phyloP scores from a whole-genome alignment of 2,329 filamentous ascomycete genomes.

The Knufia fluminis region DNA sequence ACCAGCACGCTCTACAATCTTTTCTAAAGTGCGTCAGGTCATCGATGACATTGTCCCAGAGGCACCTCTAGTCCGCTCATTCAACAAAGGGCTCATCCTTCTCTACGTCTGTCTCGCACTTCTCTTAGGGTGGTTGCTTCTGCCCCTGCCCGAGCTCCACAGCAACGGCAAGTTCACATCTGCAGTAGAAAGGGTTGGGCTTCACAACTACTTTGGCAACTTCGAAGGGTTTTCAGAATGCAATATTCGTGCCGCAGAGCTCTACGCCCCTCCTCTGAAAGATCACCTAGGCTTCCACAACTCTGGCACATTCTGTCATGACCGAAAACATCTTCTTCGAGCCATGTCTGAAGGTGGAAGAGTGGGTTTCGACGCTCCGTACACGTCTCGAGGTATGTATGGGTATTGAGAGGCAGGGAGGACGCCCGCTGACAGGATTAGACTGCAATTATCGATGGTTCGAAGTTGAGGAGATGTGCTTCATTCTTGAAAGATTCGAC shows the following conservation, averaged over 20 bases:
- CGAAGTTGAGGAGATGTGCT: slow-evolving; percentile 33
- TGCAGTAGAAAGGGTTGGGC: slow-evolving; percentile 4
- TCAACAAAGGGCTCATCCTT: slow-evolving; percentile 12
- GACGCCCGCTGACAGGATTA: slow-evolving; percentile 14
- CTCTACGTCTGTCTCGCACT: slow-evolving; percentile 10
- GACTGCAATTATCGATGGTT: slow-evolving; percentile 39
- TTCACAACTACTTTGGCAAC: slow-evolving; percentile 27
- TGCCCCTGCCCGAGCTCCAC: slow-evolving; percentile 14
- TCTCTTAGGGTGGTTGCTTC: slow-evolving; percentile 13
- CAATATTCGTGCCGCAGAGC: slow-evolving; percentile 27
- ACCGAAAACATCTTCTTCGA: slow-evolving; percentile 29
- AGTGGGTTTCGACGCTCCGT: slow-evolving; percentile 34
- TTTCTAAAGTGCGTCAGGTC: slow-evolving; percentile 3
- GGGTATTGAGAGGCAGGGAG: background rate
- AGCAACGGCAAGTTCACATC: slow-evolving; percentile 2
- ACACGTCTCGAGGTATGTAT: slow-evolving; percentile 28
- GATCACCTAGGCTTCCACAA: slow-evolving; percentile 14
- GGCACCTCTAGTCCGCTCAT: background rate
- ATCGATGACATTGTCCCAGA: slow-evolving; percentile 12
- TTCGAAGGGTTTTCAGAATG: slow-evolving; percentile 32
- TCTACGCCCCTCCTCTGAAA: slow-evolving; percentile 27
- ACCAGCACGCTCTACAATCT: background rate
- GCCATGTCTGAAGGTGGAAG: slow-evolving; percentile 35
- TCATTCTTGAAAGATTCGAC: slow-evolving; percentile 37
- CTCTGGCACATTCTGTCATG: slow-evolving; percentile 26